Percentiles rank a stretch among this genome's conserved stretches.
Conservation (phyloP, 208 protist species). For the Borovskyia barvae region DNA sequence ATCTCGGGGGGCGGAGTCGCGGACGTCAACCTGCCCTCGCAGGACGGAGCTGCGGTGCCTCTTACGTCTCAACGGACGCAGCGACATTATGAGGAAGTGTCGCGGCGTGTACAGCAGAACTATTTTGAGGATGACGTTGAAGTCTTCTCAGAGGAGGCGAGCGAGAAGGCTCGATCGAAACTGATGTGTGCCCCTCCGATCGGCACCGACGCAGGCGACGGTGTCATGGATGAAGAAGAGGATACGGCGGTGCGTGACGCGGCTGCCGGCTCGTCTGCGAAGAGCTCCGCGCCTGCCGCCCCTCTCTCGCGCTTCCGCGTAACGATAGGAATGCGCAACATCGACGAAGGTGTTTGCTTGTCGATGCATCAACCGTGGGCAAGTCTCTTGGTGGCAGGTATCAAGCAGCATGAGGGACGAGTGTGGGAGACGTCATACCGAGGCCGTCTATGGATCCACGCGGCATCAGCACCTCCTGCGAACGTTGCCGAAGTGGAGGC, state of each 20-base stretch:
- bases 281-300: slow-evolving; percentile 1
- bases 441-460: slow-evolving; percentile 92
- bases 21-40: slow-evolving; percentile 2
- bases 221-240: slow-evolving; percentile 19
- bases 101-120: slow-evolving; percentile 78
- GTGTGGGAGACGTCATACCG: slow-evolving; percentile 83
- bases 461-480: slow-evolving; percentile 54
- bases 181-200: slow-evolving; percentile 28
- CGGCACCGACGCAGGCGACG: slow-evolving; percentile 20
- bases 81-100: slow-evolving; percentile 51
- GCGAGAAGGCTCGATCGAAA: slow-evolving; percentile 16
- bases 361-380: slow-evolving; percentile 95
- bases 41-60: slow-evolving; percentile 10
- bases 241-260: slow-evolving; percentile 6
- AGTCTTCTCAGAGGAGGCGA: slow-evolving; percentile 44
- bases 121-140: slow-evolving; percentile 85
- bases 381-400: slow-evolving; percentile 86
- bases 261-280: background rate
- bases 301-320: slow-evolving; percentile 33
- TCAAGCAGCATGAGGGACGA: slow-evolving; percentile 91
- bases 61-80: slow-evolving; percentile 13
- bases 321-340: slow-evolving; percentile 53
- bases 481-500: slow-evolving; percentile 74
- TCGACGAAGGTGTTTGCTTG: slow-evolving; percentile 84
- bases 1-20: background rate